Conservation (phyloP, 202 grass and related monocot species). For the Panicum hallii region DNA sequence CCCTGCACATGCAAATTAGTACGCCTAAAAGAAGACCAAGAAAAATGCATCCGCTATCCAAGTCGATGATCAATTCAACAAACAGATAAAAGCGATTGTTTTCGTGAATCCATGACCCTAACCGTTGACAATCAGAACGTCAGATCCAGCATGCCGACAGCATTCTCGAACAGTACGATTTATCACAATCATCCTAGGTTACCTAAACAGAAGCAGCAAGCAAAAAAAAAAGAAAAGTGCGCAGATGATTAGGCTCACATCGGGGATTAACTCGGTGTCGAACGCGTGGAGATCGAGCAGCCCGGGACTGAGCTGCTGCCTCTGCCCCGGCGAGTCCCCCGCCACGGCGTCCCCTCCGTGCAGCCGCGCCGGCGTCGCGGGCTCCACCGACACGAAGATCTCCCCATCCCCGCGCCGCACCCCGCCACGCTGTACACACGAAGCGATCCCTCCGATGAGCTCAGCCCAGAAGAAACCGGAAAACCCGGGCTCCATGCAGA, state of each 20-base stretch:
- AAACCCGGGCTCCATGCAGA: constrained; percentile 42
- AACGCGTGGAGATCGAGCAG: constrained; percentile 93
- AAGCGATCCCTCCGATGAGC: constrained; percentile 12
- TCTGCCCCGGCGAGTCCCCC: constrained; percentile 55
- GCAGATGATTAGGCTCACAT: constrained; percentile 57
- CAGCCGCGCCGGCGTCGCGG: constrained; percentile 57
- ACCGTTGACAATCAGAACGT: constrained; percentile 1
- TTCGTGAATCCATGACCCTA: neutral
- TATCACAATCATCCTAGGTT: constrained; percentile 1
- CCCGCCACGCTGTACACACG: constrained; percentile 53
- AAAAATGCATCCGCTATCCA: neutral
- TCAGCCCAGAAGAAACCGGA: neutral
- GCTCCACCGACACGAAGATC: constrained; percentile 71
- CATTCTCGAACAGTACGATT: constrained; percentile 30
- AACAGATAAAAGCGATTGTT: neutral
- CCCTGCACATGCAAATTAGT: neutral
- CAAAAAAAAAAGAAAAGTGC: neutral
- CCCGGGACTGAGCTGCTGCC: constrained; percentile 85
- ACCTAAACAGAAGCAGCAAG: constrained; percentile 17
- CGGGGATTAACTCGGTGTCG: constrained; percentile 90
- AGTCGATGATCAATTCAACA: constrained; percentile 27
- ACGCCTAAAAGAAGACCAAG: constrained; percentile 24
- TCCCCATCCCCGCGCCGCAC: constrained; percentile 75
- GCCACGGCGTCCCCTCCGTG: constrained; percentile 61
- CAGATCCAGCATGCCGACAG: constrained; percentile 32